phyloP scores from a whole-genome alignment of 2,329 filamentous ascomycete species.

The Epichloe aotearoae region DNA sequence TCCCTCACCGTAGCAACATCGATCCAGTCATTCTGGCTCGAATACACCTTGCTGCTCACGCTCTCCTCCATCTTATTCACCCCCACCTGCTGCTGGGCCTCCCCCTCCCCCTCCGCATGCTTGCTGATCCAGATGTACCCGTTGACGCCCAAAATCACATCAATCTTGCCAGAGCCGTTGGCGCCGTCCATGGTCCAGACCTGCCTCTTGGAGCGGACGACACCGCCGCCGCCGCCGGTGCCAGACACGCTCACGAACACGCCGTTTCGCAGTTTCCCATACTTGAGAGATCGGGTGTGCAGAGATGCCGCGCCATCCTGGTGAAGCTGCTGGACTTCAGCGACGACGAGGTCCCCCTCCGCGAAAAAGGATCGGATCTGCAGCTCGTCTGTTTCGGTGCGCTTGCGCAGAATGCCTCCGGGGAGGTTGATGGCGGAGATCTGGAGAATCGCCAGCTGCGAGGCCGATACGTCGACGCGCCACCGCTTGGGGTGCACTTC shows the following conservation, averaged over 20 bases:
- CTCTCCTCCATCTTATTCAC: constrained; percentile 83
- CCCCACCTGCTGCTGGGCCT: constrained; percentile 28
- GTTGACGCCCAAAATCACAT: constrained; percentile 86
- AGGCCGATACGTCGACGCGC: constrained; percentile 87
- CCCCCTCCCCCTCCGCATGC: constrained; percentile 51
- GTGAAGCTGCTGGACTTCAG: constrained; percentile 85
- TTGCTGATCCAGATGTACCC: constrained; percentile 94
- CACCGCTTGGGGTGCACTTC: constrained; percentile 89
- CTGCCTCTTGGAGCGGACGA: constrained; percentile 73
- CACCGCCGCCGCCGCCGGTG: constrained; percentile 72
- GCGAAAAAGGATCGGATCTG: constrained; percentile 96
- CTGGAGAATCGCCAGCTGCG: constrained; percentile 72
- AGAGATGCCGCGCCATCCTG: constrained; percentile 74
- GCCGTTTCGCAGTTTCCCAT: constrained; percentile 91
- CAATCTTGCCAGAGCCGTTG: constrained; percentile 51
- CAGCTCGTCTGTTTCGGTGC: constrained; percentile 91
- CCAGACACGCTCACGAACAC: constrained; percentile 74
- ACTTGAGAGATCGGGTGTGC: constrained; percentile 83
- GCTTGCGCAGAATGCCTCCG: constrained; percentile 77
- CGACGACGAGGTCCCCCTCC: constrained; percentile 86
- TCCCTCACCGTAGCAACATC: constrained; percentile 65
- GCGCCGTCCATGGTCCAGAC: constrained; percentile 64
- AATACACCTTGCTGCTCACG: constrained; percentile 77
- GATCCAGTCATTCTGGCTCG: constrained; percentile 86
- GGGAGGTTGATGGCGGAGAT: constrained; percentile 89